Evolutionary conservation across 257 asterid species (phyloP), one percentile per base, ranked within the genome.

Genomic region (Solanum chmielewskii): DNA sequence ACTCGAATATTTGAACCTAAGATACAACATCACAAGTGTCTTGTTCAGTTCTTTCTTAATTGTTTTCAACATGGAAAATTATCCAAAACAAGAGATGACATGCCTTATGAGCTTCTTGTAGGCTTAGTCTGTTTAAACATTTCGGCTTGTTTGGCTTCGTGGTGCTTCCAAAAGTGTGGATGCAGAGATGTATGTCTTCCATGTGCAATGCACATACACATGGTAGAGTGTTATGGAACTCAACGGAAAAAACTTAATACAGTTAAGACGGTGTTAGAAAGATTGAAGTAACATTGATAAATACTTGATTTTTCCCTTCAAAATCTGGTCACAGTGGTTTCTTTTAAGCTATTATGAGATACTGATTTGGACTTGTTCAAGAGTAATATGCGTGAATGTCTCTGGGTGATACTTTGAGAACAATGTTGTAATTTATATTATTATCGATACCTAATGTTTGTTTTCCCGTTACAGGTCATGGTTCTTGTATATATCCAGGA

Each of bases 401-500:
- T 1, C 16, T 10, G 2, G 68, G 29, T 9, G n/a, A 16, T 66
- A 18, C 16, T 84, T n/a, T 18, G 27, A 6, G 35, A 56, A 41
- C 27, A 25, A 7, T 23, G 39, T 21, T 71, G 37, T 42, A 33
- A 85, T 41, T 47, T 35, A 23, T 35, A 13, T 78, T 35, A 25
- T 60, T 21, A 2, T 86, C 7, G 21, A 56, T 20, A 31, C 33
- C 86, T 69, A 37, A 41, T 68, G n/a, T 45, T 86, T 80, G 68
- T 86, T 75, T 25, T 83, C 39, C 70, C 83, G 49, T 47, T 89
- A 89, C 98, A 96, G 99, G 98, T 90, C 93, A 91, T 87, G 95
- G 91, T 87, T 89, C 97, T 39, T 96, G 99, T 91, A 85, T 90
- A 87, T 94, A 90, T 88, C 95, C 98, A 2, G 98, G 98, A 92